Base-by-base conservation (phyloP, 2,329 filamentous ascomycete species). In the Ascochyta koolunga region DNA sequence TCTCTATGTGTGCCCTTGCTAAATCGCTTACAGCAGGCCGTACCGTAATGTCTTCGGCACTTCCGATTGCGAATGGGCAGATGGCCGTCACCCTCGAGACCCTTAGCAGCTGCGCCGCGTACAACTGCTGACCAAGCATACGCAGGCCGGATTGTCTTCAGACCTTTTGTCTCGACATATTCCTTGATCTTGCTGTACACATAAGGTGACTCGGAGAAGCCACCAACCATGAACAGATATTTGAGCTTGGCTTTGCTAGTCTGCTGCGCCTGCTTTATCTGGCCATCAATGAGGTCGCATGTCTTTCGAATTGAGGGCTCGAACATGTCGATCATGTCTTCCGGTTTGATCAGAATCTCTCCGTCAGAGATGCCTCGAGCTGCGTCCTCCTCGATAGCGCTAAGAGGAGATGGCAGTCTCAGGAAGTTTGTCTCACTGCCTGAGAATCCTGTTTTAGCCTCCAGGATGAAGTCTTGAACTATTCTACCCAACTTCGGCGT, bases 61-160 rank as follows among this genome's bases (percentile, higher is more conserved):
- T 67, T 68, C 10, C 67, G 62, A 0, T 52, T n/a, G n/a, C n/a
- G n/a, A n/a, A 69, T 47, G 0, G 37, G 2, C 0, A 15, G 15
- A n/a, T 10, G 13, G 0, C 18, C 39, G 9, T 54, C 47, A 2
- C 41, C 48, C 33, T 72, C 62, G 1, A 72, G 56, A 1, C 68
- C 68, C 42, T 67, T 69, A 0, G 45, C 56, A 0, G 51, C 52
- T 1, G 69, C 66, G 16, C 65, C 66, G 10, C 69, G 61, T 8
- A 51, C 64, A 1, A 71, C 52, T 2, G 68, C 66, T 0, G 65
- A 67, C 69, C 69, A 72, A 0, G 67, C 70, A 25, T 13, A 5
- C n/a, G n/a, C n/a, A n/a, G n/a, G n/a, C n/a, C n/a, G n/a, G n/a
- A n/a, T n/a, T n/a, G n/a, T n/a, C n/a, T n/a, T n/a, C n/a, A n/a